Percentiles rank a stretch among this genome's conserved stretches.
phyloP scores from a whole-genome alignment of 2,329 filamentous ascomycete genomes.

The Calonectria pseudoreteaudii region DNA sequence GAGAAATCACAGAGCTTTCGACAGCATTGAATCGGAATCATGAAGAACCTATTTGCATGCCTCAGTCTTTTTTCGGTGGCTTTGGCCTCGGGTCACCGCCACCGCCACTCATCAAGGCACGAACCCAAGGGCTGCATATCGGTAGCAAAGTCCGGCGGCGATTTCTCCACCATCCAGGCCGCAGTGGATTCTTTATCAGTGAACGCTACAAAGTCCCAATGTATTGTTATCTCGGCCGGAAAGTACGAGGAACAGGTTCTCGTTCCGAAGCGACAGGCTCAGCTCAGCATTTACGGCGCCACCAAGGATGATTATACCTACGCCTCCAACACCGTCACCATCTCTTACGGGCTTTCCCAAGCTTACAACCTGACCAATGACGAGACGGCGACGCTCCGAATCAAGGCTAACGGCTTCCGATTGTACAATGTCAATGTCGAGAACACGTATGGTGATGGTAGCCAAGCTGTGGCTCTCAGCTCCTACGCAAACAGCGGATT shows the following conservation, averaged over 20 bases:
- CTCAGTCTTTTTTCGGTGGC: conserved; percentile 13
- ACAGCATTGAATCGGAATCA: not conserved
- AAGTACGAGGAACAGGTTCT: conserved; percentile 68
- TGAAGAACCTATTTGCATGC: conserved; percentile 17
- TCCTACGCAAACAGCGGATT: conserved; percentile 58
- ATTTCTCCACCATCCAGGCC: conserved; percentile 57
- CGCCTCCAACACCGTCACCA: conserved; percentile 67
- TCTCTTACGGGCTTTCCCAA: conserved; percentile 56
- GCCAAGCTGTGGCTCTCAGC: conserved; percentile 60
- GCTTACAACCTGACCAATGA: conserved; percentile 64
- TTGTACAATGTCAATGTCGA: conserved; percentile 71
- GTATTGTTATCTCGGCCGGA: conserved; percentile 73
- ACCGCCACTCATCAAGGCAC: conserved; percentile 38
- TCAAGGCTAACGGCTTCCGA: conserved; percentile 60
- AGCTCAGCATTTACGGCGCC: conserved; percentile 68
- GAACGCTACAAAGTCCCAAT: conserved; percentile 59
- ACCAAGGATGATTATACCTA: conserved; percentile 63
- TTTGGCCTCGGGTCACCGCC: conserved; percentile 30
- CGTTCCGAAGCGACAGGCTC: conserved; percentile 59
- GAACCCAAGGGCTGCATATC: conserved; percentile 61
- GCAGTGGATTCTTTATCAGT: conserved; percentile 68
- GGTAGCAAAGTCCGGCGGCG: conserved; percentile 54
- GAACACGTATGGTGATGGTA: conserved; percentile 60
- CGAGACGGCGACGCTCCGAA: conserved; percentile 58
- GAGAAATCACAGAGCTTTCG: not conserved